A percentile compares a stretch with the other conserved stretches of the same genome.
Evolutionary conservation across 768 basidiomycete genomes (phyloP).

Genomic region (Wakefieldia striispora): DNA sequence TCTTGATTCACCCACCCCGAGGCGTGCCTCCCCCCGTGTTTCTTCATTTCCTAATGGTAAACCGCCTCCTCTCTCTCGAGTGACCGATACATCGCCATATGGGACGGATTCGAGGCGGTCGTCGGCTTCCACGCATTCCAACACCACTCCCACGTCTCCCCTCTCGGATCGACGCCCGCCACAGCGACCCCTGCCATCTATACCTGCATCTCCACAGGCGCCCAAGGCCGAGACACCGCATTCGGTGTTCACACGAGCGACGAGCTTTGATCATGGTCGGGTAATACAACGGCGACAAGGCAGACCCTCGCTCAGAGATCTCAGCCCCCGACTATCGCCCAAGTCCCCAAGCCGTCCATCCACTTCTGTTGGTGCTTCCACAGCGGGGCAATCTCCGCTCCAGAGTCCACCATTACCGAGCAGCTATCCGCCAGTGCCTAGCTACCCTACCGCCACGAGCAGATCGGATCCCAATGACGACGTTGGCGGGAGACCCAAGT

Average conservation of each 20-base stretch:
- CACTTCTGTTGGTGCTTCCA: conserved; percentile 36
- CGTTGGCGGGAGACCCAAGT: conserved; percentile 19
- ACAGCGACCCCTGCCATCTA: conserved; percentile 20
- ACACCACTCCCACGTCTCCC: conserved; percentile 8
- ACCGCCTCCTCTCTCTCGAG: conserved; percentile 2
- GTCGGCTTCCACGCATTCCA: conserved; percentile 16
- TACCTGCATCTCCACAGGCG: conserved; percentile 32
- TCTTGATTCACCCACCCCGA: conserved; percentile 17
- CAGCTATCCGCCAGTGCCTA: conserved; percentile 1
- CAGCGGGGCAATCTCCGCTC: conserved; percentile 7
- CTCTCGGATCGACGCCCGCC: conserved; percentile 10
- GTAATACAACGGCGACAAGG: conserved; percentile 10
- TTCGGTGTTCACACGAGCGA: conserved; percentile 16
- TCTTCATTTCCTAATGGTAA: conserved; percentile 17
- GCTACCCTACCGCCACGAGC: neutral
- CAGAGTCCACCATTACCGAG: neutral
- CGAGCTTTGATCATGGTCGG: conserved; percentile 17
- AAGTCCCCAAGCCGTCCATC: conserved; percentile 35
- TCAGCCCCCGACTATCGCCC: conserved; percentile 1
- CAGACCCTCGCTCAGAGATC: conserved; percentile 1
- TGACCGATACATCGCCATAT: neutral
- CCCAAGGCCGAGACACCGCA: conserved; percentile 16
- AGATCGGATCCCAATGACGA: conserved; percentile 2
- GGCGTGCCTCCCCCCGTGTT: conserved; percentile 3
- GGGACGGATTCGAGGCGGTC: conserved; percentile 24